A percentile compares a stretch with the other conserved stretches of the same genome.
Evolutionary conservation across 1,284 basidiomycete species (phyloP).

Genomic region (Xerocomus amazonicus): DNA sequence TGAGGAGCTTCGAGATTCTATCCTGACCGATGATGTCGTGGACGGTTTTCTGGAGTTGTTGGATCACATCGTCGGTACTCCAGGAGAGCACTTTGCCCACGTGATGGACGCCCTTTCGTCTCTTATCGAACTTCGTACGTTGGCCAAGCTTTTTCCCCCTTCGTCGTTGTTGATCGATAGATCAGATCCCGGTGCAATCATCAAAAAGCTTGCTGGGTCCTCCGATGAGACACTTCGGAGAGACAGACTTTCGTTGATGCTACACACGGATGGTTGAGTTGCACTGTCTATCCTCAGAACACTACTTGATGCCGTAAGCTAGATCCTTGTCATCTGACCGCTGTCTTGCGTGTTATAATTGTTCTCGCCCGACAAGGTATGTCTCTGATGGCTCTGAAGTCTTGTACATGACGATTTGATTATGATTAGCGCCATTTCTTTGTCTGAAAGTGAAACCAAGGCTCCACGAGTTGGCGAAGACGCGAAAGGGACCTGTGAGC

Average conservation of each 20-base stretch:
- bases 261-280: slow-evolving; percentile 7
- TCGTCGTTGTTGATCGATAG: neutral
- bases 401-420: slow-evolving; percentile 20
- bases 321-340: slow-evolving; percentile 9
- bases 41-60: slow-evolving; percentile 10
- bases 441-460: slow-evolving; percentile 8
- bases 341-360: slow-evolving; percentile 7
- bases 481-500: slow-evolving; percentile 6
- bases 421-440: slow-evolving; percentile 6
- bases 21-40: slow-evolving; percentile 6
- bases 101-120: slow-evolving; percentile 16
- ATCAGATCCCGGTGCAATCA: slow-evolving; percentile 6
- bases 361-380: slow-evolving; percentile 5
- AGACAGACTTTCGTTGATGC: slow-evolving; percentile 11
- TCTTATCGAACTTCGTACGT: slow-evolving; percentile 11
- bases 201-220: slow-evolving; percentile 7
- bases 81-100: slow-evolving; percentile 13
- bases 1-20: slow-evolving; percentile 4
- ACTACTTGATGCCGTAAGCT: neutral
- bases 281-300: neutral
- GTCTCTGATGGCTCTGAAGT: neutral
- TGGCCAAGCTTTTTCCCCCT: neutral
- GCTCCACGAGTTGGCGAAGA: slow-evolving; percentile 11
- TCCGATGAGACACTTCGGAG: neutral
- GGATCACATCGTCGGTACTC: slow-evolving; percentile 6